Evolutionary conservation across 2,329 filamentous ascomycete species (phyloP).

Genomic region (Xylariaceae sp.): DNA sequence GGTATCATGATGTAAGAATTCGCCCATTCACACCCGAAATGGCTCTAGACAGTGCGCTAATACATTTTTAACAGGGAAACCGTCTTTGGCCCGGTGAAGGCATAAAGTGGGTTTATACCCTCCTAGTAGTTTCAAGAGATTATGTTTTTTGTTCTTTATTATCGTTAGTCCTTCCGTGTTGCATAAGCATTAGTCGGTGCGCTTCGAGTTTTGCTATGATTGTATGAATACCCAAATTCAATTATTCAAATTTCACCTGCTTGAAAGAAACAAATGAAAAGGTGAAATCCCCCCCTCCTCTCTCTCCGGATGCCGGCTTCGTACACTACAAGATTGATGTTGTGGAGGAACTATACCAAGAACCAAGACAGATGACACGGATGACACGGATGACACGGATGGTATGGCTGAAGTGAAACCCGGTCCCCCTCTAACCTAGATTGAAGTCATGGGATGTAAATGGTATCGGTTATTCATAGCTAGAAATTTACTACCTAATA

Average conservation of each 20-base stretch:
- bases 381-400: too few species aligned
- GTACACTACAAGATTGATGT: too few species aligned
- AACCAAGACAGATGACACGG: too few species aligned
- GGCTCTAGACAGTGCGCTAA: constrained; percentile 5
- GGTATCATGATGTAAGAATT: constrained; percentile 61
- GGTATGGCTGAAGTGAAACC: too few species aligned
- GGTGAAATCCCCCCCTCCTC: background rate
- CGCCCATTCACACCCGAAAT: background rate
- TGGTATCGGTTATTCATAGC: too few species aligned
- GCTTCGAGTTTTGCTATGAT: constrained; percentile 17
- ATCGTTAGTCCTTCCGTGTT: background rate
- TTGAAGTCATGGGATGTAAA: too few species aligned
- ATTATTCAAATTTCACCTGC: background rate
- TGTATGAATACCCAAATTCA: constrained; percentile 17
- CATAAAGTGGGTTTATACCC: constrained; percentile 22
- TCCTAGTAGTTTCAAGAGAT: constrained; percentile 9
- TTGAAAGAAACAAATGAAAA: background rate
- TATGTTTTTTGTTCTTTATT: constrained; percentile 7
- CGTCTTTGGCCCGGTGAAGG: constrained; percentile 36
- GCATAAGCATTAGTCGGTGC: constrained; percentile 14
- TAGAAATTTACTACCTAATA: too few species aligned
- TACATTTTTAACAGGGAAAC: constrained; percentile 42
- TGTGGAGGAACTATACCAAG: too few species aligned
- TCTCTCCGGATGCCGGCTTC: too few species aligned
- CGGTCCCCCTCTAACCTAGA: too few species aligned